A percentile compares a stretch with the other conserved stretches of the same genome.
Conservation (phyloP, 2,329 filamentous ascomycete species). For the Shiraia bambusicola region DNA sequence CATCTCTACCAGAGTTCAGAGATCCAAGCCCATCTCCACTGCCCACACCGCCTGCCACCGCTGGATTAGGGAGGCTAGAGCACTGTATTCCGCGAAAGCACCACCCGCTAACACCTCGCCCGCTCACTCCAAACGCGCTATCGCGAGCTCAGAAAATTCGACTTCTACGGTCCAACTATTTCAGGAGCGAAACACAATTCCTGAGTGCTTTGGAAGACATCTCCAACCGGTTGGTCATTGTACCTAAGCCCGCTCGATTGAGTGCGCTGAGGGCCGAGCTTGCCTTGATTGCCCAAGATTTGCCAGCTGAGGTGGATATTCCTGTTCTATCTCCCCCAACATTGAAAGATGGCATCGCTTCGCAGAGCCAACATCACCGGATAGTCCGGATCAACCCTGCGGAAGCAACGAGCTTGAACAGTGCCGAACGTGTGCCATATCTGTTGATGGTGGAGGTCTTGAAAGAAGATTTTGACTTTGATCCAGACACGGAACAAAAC, state of each 20-base stretch:
- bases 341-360: conserved; percentile 70
- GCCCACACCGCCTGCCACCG: conserved; percentile 44
- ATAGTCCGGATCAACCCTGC: conserved; percentile 82
- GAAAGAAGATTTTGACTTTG: conserved; percentile 79
- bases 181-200: conserved; percentile 78
- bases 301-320: conserved; percentile 82
- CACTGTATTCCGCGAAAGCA: conserved; percentile 49
- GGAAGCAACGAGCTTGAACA: conserved; percentile 82
- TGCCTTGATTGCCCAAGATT: conserved; percentile 75
- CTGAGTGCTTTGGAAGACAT: conserved; percentile 79
- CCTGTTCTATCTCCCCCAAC: conserved; percentile 78
- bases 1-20: conserved; percentile 64
- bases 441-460: conserved; percentile 82
- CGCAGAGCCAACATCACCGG: conserved; percentile 75
- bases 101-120: conserved; percentile 58
- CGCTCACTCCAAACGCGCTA: conserved; percentile 62
- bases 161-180: conserved; percentile 77
- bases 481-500: conserved; percentile 73
- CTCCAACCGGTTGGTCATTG: conserved; percentile 78
- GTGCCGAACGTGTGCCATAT: conserved; percentile 83
- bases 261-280: conserved; percentile 80
- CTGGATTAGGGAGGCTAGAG: conserved; percentile 42
- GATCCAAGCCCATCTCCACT: conserved; percentile 51
- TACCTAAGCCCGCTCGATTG: conserved; percentile 77
- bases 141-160: conserved; percentile 68